These are phyloP conservation scores for Coccomyxa sp. DNA, from an alignment of 139 green algal genomes.

Conservation along the genomic window DNA sequence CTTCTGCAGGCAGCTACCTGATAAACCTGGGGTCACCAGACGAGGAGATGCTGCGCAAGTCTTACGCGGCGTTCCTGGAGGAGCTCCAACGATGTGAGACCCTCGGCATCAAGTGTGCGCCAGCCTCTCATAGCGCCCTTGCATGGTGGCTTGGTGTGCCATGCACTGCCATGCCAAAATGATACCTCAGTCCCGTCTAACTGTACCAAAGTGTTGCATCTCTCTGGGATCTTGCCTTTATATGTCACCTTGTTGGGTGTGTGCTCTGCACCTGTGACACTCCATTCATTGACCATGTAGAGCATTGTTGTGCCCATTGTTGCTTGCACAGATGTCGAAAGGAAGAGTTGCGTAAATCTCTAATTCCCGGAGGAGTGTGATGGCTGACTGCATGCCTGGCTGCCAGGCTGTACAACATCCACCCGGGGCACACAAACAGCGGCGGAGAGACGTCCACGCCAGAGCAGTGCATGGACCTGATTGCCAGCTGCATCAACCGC, in stretches of 20 bases:
- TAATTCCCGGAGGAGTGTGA: no score
- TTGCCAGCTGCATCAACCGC: slow-evolving; percentile 18
- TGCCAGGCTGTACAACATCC: slow-evolving; percentile 18
- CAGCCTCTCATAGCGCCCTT: background rate
- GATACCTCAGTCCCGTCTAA: no score
- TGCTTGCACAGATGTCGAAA: no score
- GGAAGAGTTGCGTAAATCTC: no score
- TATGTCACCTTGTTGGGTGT: no score
- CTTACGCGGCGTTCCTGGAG: slow-evolving; percentile 18
- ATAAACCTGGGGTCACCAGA: slow-evolving; percentile 32
- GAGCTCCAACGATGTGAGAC: slow-evolving; percentile 19
- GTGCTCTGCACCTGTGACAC: no score
- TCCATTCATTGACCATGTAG: no score
- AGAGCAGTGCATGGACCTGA: slow-evolving; percentile 12
- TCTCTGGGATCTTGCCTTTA: no score
- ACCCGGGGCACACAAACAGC: slow-evolving; percentile 12
- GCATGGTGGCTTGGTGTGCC: background rate
- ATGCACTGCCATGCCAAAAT: background rate
- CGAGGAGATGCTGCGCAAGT: slow-evolving; percentile 12
- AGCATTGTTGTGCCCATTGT: no score
- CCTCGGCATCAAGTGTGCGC: slow-evolving; percentile 9
- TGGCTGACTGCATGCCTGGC: no score
- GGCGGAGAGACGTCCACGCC: background rate
- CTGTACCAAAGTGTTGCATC: no score
- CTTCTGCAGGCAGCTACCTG: slow-evolving; percentile 27